Evolutionary conservation across 164 flowering plant species (phyloP), one percentile per base, ranked within the genome.

Genomic region (Magnolia kwangsiensis): DNA sequence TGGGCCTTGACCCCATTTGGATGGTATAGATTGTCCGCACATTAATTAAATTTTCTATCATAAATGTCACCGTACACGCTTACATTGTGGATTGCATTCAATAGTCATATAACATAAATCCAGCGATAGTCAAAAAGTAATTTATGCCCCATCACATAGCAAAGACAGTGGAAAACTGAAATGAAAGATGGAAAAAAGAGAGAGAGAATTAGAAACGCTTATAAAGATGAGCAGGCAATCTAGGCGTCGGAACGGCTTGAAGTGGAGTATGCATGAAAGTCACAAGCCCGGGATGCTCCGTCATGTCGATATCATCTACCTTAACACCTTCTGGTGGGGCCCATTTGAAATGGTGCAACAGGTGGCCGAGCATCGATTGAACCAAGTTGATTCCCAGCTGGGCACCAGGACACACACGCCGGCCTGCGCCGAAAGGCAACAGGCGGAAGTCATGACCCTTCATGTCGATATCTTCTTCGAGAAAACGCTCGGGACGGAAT

Each of bases 391-490:
- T 82, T 2, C 76, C 86, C 0, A 84, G 72, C 51, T 82, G 82
- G 6, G 84, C 76, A 0, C 86, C 86, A 4, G 84, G 84, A 76
- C 87, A 84, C 10, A 82, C 77, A 2, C 87, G 72, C 65, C 87
- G 72, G 0, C 85, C 87, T 1, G 87, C 83, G 0, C 87, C 87
- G 31, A 84, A 84, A 1, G 87, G 87, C 3, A 84, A 69, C 3
- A 84, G 72, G 72, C 85, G 45, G 55, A 67, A 84, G 58, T 82
- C 87, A 24, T 81, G 81, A 4, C 87, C 87, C 82, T 84, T 84
- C 82, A 84, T 79, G 77, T 82, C 83, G 2, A 84, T 76, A 73
- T 82, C 85, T 73, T 82, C 82, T 70, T 82, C 83, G 0, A 78
- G 59, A 75, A 84, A 84, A 18, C 85, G 61, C 68, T 84, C 87